Conservation (phyloP, 169 alveolate species). For the Eimeria brunetti region DNA sequence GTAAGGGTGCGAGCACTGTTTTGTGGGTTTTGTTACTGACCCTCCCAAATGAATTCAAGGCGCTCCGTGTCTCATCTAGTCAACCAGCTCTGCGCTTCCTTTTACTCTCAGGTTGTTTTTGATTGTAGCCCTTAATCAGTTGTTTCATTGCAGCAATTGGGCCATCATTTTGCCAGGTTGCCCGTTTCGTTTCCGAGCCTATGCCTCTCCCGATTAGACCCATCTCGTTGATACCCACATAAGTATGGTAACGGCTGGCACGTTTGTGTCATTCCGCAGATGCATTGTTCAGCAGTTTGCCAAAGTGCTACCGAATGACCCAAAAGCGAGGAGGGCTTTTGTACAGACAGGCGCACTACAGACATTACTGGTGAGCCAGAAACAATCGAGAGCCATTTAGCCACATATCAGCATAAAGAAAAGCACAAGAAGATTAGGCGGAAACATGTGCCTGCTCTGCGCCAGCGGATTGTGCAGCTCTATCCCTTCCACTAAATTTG, state of each 20-base stretch:
- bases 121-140: background rate
- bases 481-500: background rate
- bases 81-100: background rate
- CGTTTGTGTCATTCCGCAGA: background rate
- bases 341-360: slow-evolving; percentile 95
- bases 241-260: background rate
- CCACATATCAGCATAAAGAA: background rate
- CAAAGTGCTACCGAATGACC: slow-evolving; percentile 94
- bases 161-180: background rate
- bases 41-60: background rate
- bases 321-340: slow-evolving; percentile 93
- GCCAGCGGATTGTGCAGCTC: background rate
- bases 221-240: background rate
- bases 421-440: background rate
- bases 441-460: background rate
- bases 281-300: slow-evolving; percentile 96
- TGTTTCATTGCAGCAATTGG: background rate
- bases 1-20: slow-evolving; percentile 30
- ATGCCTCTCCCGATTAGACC: background rate
- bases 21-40: background rate
- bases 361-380: slow-evolving; percentile 86
- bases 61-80: background rate
- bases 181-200: background rate
- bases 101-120: background rate
- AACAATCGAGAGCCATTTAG: background rate